A percentile compares a stretch with the other conserved stretches of the same genome.
These are phyloP conservation scores for Leishmania turanica DNA, from an alignment of 208 protist species.

Conservation along the genomic window DNA sequence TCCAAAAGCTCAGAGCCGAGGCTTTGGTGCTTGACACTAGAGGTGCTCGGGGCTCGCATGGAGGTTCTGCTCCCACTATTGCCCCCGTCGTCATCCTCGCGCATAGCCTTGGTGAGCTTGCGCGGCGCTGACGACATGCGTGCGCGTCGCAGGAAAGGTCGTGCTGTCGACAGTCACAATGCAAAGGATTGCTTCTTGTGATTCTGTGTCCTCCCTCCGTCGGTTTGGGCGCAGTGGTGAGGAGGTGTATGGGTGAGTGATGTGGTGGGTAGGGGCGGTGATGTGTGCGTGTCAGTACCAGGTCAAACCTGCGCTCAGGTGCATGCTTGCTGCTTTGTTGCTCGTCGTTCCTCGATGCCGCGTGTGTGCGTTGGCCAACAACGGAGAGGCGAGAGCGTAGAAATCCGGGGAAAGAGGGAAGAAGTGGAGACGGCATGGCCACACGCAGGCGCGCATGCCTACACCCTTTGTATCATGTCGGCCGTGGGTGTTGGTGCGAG, in stretches of 20 bases:
- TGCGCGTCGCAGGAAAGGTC: neutral
- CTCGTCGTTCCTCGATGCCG: neutral
- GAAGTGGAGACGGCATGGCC: neutral
- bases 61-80: constrained; percentile 9
- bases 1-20: constrained; percentile 85
- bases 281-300: neutral
- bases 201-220: neutral
- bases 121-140: constrained; percentile 30
- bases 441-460: neutral
- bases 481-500: neutral
- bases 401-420: neutral
- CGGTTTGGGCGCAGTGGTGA: neutral
- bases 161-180: neutral
- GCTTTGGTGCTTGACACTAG: constrained; percentile 27
- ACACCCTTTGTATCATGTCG: neutral
- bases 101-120: constrained; percentile 31
- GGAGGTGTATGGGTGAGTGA: neutral
- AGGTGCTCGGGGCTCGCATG: neutral
- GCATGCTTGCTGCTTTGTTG: neutral
- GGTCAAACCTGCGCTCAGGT: neutral
- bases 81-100: constrained; percentile 35
- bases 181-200: neutral
- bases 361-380: neutral
- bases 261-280: neutral
- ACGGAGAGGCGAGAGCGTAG: neutral